These are phyloP conservation scores for Trichophyton verrucosum DNA, from an alignment of 2,329 filamentous ascomycete genomes.

Conservation along the genomic window DNA sequence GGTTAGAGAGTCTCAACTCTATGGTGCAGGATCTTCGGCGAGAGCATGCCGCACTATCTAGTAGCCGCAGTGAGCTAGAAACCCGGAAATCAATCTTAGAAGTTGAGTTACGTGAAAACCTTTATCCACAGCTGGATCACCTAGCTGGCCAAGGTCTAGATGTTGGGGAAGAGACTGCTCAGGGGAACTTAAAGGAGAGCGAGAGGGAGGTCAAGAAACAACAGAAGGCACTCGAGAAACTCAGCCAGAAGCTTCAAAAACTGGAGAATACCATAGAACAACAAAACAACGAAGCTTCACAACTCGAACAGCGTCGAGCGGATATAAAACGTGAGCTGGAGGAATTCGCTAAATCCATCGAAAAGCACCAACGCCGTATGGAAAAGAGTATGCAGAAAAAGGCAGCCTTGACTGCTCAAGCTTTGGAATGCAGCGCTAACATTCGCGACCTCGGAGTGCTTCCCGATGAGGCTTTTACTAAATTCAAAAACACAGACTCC, in stretches of 20 bases:
- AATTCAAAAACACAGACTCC: constrained; percentile 71
- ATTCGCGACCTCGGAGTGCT: constrained; percentile 88
- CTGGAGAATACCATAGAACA: constrained; percentile 62
- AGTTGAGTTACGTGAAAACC: constrained; percentile 75
- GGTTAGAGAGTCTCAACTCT: constrained; percentile 58
- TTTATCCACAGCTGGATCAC: constrained; percentile 77
- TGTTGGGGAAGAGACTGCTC: constrained; percentile 42
- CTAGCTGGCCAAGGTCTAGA: constrained; percentile 67
- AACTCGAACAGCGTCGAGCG: constrained; percentile 46
- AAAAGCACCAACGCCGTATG: constrained; percentile 76
- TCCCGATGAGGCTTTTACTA: constrained; percentile 85
- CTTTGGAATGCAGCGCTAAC: constrained; percentile 69
- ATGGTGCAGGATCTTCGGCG: constrained; percentile 62
- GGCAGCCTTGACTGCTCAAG: constrained; percentile 62
- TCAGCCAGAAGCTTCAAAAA: constrained; percentile 58
- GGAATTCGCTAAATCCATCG: constrained; percentile 63
- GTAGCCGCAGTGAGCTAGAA: constrained; percentile 63
- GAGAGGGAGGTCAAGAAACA: constrained; percentile 71
- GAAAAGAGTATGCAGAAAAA: constrained; percentile 88
- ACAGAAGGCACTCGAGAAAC: constrained; percentile 51
- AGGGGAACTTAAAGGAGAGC: constrained; percentile 60
- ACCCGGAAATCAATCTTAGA: constrained; percentile 71
- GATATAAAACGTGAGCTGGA: constrained; percentile 61
- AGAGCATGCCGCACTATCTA: constrained; percentile 63
- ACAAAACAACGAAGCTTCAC: constrained; percentile 41